These are phyloP conservation scores for Penicillium simplicissimum DNA, from an alignment of 495 filamentous ascomycete genomes.

Conservation along the genomic window DNA sequence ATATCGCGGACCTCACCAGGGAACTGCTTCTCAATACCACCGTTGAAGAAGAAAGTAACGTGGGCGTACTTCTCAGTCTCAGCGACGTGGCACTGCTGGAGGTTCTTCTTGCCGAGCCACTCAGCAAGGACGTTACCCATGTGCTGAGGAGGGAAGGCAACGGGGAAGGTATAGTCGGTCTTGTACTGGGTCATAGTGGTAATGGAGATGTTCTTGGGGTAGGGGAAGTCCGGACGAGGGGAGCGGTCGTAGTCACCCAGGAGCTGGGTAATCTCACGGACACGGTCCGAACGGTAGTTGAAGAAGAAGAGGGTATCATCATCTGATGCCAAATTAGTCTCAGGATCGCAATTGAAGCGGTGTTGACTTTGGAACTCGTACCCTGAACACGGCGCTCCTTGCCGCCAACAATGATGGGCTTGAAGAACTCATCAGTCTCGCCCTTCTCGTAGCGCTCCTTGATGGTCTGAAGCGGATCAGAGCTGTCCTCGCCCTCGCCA, in stretches of 20 bases:
- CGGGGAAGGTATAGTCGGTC: constrained; percentile 85
- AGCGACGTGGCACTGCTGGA: constrained; percentile 92
- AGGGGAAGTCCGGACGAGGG: constrained; percentile 86
- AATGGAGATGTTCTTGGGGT: constrained; percentile 85
- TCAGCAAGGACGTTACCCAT: constrained; percentile 98
- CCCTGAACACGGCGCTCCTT: constrained; percentile 81
- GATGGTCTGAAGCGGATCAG: constrained; percentile 83
- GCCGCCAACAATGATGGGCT: constrained; percentile 93
- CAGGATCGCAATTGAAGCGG: not conserved
- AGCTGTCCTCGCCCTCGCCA: constrained; percentile 83
- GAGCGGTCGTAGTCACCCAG: constrained; percentile 89
- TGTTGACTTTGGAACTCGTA: constrained; percentile 32
- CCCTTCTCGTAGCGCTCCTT: constrained; percentile 81
- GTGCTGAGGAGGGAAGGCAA: constrained; percentile 90
- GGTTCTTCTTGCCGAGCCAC: constrained; percentile 82
- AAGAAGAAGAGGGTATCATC: constrained; percentile 98
- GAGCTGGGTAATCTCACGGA: constrained; percentile 93
- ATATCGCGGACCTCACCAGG: constrained; percentile 81
- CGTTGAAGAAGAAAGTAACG: constrained; percentile 99
- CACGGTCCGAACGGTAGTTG: constrained; percentile 99
- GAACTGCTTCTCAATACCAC: constrained; percentile 96
- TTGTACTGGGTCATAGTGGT: constrained; percentile 99
- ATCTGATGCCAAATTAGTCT: constrained; percentile 51
- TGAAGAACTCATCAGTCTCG: constrained; percentile 97
- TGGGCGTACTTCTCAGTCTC: constrained; percentile 99